phyloP scores from a whole-genome alignment of 2,329 filamentous ascomycete genomes.

The Beauveria sp. region DNA sequence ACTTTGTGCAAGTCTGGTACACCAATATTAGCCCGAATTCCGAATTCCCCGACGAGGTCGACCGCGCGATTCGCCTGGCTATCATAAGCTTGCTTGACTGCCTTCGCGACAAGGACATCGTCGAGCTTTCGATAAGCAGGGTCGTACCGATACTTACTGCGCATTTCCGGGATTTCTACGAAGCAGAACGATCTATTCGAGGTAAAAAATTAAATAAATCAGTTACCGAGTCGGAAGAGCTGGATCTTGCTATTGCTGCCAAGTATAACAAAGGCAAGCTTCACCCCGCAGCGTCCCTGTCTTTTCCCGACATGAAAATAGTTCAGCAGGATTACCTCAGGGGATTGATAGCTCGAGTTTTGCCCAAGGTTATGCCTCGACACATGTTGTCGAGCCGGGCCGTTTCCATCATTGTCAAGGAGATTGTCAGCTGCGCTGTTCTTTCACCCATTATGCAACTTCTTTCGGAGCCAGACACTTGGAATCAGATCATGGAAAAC shows the following conservation, averaged over 20 bases:
- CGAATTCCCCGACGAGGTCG: conserved; percentile 78
- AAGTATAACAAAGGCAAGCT: conserved; percentile 86
- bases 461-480: conserved; percentile 86
- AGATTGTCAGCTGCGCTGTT: conserved; percentile 90
- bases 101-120: conserved; percentile 69
- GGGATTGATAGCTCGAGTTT: conserved; percentile 59
- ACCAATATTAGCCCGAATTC: conserved; percentile 72
- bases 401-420: conserved; percentile 71
- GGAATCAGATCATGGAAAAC: conserved; percentile 94
- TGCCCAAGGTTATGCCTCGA: conserved; percentile 68
- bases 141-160: conserved; percentile 82
- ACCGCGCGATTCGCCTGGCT: conserved; percentile 67
- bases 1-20: conserved; percentile 90
- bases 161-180: conserved; percentile 84
- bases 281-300: conserved; percentile 76
- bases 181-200: conserved; percentile 78
- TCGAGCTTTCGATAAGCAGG: conserved; percentile 75
- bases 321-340: conserved; percentile 86
- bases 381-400: conserved; percentile 70
- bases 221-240: conserved; percentile 91
- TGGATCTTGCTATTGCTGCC: conserved; percentile 89
- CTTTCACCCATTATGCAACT: conserved; percentile 72
- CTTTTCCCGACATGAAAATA: conserved; percentile 74
- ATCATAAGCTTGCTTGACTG: conserved; percentile 64
- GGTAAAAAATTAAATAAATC: conserved; percentile 84